phyloP scores from a whole-genome alignment of 441 rosid species.

The Arabidopsis hybrid region DNA sequence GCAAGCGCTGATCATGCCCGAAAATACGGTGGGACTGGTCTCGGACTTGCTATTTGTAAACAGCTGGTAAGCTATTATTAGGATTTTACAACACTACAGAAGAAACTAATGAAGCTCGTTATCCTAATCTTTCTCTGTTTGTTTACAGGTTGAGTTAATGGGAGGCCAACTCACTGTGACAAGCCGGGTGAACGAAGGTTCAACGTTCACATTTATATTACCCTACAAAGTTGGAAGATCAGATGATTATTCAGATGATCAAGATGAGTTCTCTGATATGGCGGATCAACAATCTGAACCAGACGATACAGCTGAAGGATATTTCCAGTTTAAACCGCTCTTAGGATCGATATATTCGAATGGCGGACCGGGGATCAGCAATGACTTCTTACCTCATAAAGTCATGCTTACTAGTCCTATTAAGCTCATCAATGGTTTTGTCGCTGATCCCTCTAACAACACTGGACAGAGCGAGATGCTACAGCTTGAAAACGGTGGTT shows the following conservation, averaged over 20 bases:
- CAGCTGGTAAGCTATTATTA: conserved; percentile 64
- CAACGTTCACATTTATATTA: conserved; percentile 85
- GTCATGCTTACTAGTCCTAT: conserved; percentile 47
- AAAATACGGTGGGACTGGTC: conserved; percentile 97
- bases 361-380: conserved; percentile 58
- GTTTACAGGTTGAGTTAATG: conserved; percentile 88
- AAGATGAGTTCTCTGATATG: conserved; percentile 71
- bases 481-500: conserved; percentile 61
- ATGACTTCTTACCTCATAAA: conserved; percentile 53
- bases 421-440: conserved; percentile 50
- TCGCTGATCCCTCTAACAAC: conserved; percentile 47
- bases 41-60: conserved; percentile 98
- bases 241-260: conserved; percentile 63
- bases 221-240: conserved; percentile 78
- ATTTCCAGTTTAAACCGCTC: conserved; percentile 80
- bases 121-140: conserved; percentile 12
- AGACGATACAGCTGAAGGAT: conserved; percentile 75
- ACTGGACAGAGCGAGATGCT: conserved; percentile 51
- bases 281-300: conserved; percentile 56
- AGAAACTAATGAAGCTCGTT: not conserved
- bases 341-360: conserved; percentile 77
- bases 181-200: conserved; percentile 77
- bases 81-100: not conserved
- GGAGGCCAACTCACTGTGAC: conserved; percentile 89
- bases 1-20: conserved; percentile 94